Base-by-base conservation (phyloP, 768 basidiomycete species). In the Lactifluus volemus region DNA sequence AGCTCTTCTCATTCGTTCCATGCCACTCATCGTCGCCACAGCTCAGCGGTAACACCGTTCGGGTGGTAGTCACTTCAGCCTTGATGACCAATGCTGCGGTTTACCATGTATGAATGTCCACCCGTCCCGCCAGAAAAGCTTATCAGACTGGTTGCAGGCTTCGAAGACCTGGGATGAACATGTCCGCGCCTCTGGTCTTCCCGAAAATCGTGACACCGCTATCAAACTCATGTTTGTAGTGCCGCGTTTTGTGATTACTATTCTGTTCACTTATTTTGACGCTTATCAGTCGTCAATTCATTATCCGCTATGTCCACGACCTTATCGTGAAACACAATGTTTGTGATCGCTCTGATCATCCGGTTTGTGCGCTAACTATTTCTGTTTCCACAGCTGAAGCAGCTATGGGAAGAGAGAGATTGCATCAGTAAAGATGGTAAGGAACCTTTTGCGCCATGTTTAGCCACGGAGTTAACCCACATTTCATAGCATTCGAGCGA, bases 121-220 rank as follows among this genome's bases (percentile, higher is more conserved):
- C 36, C 32, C 32, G 6, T 34, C 11, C 55, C 32, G 25, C 11
- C 45, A 41, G 4, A 39, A 44, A 29, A 38, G 19, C 49, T 29
- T 39, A 45, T 44, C 0, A 4, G 21, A 61, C 6, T 4, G 29
- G 44, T 34, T 41, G 30, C 30, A 63, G 61, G 61, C 61, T 21
- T 63, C 57, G 14, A 63, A 12, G 52, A 63, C 61, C 12, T 63
- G 61, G 61, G 61, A 63, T 39, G 61, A 63, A 54, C 61, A 63
- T 44, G 56, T 63, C 30, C 38, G 52, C 29, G 1, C 57, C 17
- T 29, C 61, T 17, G 61, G 61, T 38, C 61, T 63, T 54, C 61
- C 61, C 51, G 61, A 63, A 38, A 53, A 36, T 36, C 56, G 61
- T 21, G 61, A 58, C 14, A 55, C 47, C 30, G 56, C 61, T 48